These are phyloP conservation scores for Schwanniomyces occidentalis DNA, from an alignment of 805 yeast species.

Conservation along the genomic window DNA sequence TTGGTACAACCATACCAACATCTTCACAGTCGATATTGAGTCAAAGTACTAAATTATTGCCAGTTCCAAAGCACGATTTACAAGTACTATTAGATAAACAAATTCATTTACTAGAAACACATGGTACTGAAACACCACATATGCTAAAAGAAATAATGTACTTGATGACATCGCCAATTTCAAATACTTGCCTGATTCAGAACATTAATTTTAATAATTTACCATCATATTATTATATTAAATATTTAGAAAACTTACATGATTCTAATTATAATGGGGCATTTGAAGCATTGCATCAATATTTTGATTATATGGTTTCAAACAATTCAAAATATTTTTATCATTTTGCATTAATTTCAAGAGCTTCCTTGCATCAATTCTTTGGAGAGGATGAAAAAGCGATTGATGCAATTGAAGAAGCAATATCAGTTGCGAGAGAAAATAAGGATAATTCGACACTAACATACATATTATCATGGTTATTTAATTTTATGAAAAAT, in stretches of 20 bases:
- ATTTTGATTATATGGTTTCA: constrained; percentile 76
- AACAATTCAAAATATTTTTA: constrained; percentile 62
- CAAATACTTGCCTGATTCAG: constrained; percentile 38
- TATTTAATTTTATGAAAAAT: constrained; percentile 65
- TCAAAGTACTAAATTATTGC: constrained; percentile 18
- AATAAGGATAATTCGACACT: constrained; percentile 73
- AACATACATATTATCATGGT: constrained; percentile 72
- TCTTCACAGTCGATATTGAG: constrained; percentile 6
- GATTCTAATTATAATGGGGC: constrained; percentile 63
- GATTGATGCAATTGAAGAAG: constrained; percentile 77
- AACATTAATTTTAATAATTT: constrained; percentile 28
- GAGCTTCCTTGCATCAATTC: constrained; percentile 70
- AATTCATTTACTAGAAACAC: constrained; percentile 50
- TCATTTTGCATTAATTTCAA: constrained; percentile 72
- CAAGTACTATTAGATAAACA: constrained; percentile 53
- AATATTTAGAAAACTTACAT: constrained; percentile 58
- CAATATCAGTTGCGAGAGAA: constrained; percentile 84
- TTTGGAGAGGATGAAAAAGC: constrained; percentile 72
- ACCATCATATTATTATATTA: constrained; percentile 52
- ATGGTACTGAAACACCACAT: constrained; percentile 51
- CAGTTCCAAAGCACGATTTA: constrained; percentile 54
- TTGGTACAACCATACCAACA: constrained; percentile 12
- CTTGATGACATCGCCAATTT: constrained; percentile 45
- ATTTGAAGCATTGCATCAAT: constrained; percentile 50
- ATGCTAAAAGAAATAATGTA: constrained; percentile 41